Percentiles rank a stretch among this genome's conserved stretches.
Evolutionary conservation across 176 grass and related monocot species (phyloP).

Genomic region (Saccharum spontaneum): DNA sequence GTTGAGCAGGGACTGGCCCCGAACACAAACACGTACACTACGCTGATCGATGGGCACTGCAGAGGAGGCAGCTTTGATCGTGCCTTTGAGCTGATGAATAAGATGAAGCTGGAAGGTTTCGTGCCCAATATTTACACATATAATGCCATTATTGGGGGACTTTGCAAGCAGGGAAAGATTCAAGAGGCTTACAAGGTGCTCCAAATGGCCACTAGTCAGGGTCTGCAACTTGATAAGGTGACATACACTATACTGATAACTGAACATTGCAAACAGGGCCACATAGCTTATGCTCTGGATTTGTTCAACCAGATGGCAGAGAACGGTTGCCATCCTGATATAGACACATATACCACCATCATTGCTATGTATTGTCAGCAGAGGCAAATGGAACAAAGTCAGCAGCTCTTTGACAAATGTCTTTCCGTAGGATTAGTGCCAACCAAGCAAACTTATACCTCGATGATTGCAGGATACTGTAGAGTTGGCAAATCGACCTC

Average conservation of each 20-base stretch:
- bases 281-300: constrained; percentile 58
- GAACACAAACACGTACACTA: constrained; percentile 86
- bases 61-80: constrained; percentile 61
- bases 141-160: constrained; percentile 72
- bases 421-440: constrained; percentile 58
- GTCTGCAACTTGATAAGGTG: constrained; percentile 71
- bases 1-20: constrained; percentile 60
- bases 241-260: constrained; percentile 80
- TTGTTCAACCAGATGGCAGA: constrained; percentile 74
- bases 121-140: constrained; percentile 77
- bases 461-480: constrained; percentile 91
- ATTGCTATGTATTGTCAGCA: constrained; percentile 75
- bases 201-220: constrained; percentile 46
- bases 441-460: constrained; percentile 81
- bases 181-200: constrained; percentile 85
- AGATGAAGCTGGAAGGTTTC: constrained; percentile 64
- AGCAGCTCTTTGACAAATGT: constrained; percentile 78
- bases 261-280: constrained; percentile 74
- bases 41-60: constrained; percentile 64
- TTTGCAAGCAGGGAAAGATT: constrained; percentile 72
- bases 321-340: constrained; percentile 69
- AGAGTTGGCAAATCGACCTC: constrained; percentile 65
- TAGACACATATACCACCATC: constrained; percentile 78
- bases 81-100: constrained; percentile 67
- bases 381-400: constrained; percentile 67